These are phyloP conservation scores for Nannizziopsis barbatae DNA, from an alignment of 2,329 filamentous ascomycete genomes.

Conservation along the genomic window DNA sequence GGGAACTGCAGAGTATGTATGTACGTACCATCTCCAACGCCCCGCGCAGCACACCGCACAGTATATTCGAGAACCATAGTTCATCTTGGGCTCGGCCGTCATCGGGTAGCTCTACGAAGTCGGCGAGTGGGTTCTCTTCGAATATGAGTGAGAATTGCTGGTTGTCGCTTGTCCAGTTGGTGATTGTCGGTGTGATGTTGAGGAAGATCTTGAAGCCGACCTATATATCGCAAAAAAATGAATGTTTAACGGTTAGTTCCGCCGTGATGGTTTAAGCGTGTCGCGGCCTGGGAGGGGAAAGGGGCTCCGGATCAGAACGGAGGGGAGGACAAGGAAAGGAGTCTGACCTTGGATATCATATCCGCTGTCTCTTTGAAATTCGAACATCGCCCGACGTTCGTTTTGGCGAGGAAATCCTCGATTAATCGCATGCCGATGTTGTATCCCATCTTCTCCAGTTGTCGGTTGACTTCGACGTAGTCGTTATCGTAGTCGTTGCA, in stretches of 20 bases:
- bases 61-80: slow-evolving; percentile 95
- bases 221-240: slow-evolving; percentile 40
- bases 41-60: slow-evolving; percentile 83
- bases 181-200: slow-evolving; percentile 85
- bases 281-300: neutral
- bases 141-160: slow-evolving; percentile 95
- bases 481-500: slow-evolving; percentile 94
- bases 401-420: slow-evolving; percentile 95
- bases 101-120: slow-evolving; percentile 95
- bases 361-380: slow-evolving; percentile 96
- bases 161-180: slow-evolving; percentile 91
- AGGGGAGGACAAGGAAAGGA: neutral
- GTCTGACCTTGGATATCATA: slow-evolving; percentile 77
- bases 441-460: slow-evolving; percentile 98
- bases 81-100: slow-evolving; percentile 93
- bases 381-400: slow-evolving; percentile 73
- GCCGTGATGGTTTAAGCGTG: too few relatives aligned
- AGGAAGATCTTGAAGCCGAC: slow-evolving; percentile 99
- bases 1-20: too few relatives aligned
- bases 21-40: slow-evolving; percentile 96
- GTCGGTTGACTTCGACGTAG: slow-evolving; percentile 92
- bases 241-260: too few relatives aligned
- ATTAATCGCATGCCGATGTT: slow-evolving; percentile 94
- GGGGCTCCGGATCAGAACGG: too few relatives aligned
- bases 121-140: slow-evolving; percentile 90